phyloP scores from a whole-genome alignment of 169 alveolate species.

The Cryptosporidium canis region DNA sequence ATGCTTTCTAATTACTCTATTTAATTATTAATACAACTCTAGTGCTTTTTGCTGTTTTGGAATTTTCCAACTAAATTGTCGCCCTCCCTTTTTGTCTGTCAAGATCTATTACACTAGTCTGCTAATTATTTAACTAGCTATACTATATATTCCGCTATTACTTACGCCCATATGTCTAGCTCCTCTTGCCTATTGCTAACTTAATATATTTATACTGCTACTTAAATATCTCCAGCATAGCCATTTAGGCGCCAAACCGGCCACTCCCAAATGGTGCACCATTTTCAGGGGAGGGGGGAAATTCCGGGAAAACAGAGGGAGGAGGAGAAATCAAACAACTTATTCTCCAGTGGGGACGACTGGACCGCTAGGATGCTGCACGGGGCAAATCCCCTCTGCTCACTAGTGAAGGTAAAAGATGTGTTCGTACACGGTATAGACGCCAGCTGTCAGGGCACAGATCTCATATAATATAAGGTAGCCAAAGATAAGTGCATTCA shows the following conservation, averaged over 20 bases:
- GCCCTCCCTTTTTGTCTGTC: not conserved
- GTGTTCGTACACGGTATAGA: conserved; percentile 55
- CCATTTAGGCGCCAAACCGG: not conserved
- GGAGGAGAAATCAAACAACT: not conserved
- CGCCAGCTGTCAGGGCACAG: conserved; percentile 31
- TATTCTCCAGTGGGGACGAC: no score
- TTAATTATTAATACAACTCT: not conserved
- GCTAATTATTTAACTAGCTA: not conserved
- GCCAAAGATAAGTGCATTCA: conserved; percentile 19
- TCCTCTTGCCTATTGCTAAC: not conserved
- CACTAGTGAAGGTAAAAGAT: not conserved
- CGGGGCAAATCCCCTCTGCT: no score
- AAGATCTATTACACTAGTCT: not conserved
- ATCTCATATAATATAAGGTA: conserved; percentile 27
- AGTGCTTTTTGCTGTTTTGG: not conserved
- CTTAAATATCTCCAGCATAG: not conserved
- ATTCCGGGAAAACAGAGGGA: not conserved
- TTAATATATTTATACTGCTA: not conserved
- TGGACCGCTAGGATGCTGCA: no score
- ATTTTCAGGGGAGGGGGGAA: not conserved
- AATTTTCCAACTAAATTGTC: not conserved
- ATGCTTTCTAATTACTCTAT: not conserved
- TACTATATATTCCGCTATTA: not conserved
- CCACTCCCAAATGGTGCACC: not conserved
- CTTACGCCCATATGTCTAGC: not conserved